These are phyloP conservation scores for Boletus edulis DNA, from an alignment of 768 basidiomycete species.

Conservation along the genomic window DNA sequence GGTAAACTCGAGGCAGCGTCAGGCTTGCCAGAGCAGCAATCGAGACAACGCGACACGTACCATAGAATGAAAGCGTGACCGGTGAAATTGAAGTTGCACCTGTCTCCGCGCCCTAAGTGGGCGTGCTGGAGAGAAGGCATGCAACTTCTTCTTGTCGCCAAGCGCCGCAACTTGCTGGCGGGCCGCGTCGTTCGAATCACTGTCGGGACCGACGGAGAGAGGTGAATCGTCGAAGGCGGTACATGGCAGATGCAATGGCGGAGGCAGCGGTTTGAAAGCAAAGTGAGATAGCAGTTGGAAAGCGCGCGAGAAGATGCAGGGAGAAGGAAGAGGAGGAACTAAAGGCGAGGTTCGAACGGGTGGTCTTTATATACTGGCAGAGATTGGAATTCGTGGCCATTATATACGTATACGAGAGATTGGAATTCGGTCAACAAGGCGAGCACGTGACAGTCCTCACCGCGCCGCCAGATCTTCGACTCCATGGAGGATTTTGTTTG, in stretches of 20 bases:
- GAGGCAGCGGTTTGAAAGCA: neutral
- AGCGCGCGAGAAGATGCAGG: neutral
- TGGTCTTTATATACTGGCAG: constrained; percentile 10
- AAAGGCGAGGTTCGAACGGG: neutral
- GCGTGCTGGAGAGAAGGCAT: too few relatives aligned
- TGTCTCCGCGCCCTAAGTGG: too few relatives aligned
- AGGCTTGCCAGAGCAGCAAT: too few relatives aligned
- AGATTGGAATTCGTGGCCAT: neutral
- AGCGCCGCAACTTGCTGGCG: neutral
- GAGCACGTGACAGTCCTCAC: too few relatives aligned
- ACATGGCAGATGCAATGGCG: neutral
- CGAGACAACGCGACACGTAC: too few relatives aligned
- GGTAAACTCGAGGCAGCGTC: too few relatives aligned
- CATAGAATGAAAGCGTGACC: too few relatives aligned
- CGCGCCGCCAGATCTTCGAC: too few relatives aligned
- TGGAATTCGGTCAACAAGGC: too few relatives aligned
- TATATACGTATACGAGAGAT: too few relatives aligned
- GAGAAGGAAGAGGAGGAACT: constrained; percentile 1
- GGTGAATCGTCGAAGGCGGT: neutral
- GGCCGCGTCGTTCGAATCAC: neutral
- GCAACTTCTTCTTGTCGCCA: neutral
- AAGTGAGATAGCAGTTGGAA: neutral
- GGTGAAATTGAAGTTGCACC: neutral
- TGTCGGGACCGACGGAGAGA: neutral
- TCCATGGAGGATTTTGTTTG: too few relatives aligned